phyloP scores from a whole-genome alignment of 768 basidiomycete species.

The Leccinum subgranulosum region DNA sequence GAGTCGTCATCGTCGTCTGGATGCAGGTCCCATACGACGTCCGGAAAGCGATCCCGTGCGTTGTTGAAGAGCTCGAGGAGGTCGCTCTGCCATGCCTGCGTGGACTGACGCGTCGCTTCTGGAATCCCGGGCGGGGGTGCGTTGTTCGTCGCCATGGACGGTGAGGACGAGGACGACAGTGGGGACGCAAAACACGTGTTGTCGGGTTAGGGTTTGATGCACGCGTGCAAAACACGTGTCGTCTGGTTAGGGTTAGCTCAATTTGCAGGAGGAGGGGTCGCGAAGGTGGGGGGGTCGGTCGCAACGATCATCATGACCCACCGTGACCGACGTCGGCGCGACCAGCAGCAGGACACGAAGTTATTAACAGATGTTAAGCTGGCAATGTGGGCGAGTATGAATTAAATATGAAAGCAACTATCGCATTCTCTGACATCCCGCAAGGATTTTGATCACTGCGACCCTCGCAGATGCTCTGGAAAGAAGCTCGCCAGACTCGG shows the following conservation, averaged over 20 bases:
- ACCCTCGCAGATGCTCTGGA: constrained; percentile 82
- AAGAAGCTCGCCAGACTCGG: constrained; percentile 88
- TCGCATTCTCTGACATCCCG: not conserved
- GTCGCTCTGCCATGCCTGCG: constrained; percentile 75
- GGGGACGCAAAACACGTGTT: constrained; percentile 29
- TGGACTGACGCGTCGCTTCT: constrained; percentile 67
- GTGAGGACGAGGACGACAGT: constrained; percentile 21
- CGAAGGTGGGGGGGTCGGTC: not conserved
- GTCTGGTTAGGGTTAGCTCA: not conserved
- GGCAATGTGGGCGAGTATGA: constrained; percentile 87
- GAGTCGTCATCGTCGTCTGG: constrained; percentile 50
- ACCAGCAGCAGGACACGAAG: not conserved
- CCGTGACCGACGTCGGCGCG: not conserved
- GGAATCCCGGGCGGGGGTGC: constrained; percentile 30
- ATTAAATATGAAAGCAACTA: not conserved
- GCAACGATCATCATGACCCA: not conserved
- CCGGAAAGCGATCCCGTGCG: constrained; percentile 92
- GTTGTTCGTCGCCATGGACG: constrained; percentile 27
- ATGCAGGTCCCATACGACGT: constrained; percentile 90
- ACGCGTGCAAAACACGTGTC: not conserved
- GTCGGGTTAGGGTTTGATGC: constrained; percentile 26
- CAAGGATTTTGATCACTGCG: constrained; percentile 97
- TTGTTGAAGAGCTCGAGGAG: constrained; percentile 71
- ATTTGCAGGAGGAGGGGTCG: constrained; percentile 1
- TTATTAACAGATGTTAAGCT: constrained; percentile 34